These are phyloP conservation scores for Yamadazyma diospyri DNA, from an alignment of 1,139 yeast species.

Conservation along the genomic window DNA sequence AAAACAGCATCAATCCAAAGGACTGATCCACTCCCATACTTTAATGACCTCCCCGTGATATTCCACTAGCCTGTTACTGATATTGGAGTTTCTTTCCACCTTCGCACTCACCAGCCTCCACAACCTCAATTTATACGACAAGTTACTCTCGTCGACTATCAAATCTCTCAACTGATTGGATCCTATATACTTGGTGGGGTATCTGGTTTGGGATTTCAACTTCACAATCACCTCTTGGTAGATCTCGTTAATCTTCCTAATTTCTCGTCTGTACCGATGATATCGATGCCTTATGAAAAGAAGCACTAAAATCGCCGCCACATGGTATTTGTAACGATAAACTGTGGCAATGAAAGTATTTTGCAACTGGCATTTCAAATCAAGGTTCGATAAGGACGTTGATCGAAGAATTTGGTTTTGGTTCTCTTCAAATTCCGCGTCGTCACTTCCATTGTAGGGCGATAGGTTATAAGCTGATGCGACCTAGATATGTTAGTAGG, in stretches of 20 bases:
- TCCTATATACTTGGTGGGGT: slow-evolving; percentile 49
- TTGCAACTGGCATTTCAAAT: slow-evolving; percentile 57
- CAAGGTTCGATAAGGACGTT: slow-evolving; percentile 64
- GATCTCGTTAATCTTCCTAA: slow-evolving; percentile 30
- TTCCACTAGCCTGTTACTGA: slow-evolving; percentile 60
- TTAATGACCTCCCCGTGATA: slow-evolving; percentile 83
- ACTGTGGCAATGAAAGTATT: slow-evolving; percentile 52
- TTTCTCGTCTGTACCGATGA: slow-evolving; percentile 28
- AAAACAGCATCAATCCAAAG: no score
- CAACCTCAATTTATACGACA: slow-evolving; percentile 42
- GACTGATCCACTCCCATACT: slow-evolving; percentile 85
- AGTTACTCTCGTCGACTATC: slow-evolving; percentile 47
- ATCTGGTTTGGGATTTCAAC: slow-evolving; percentile 36
- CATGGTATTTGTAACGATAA: slow-evolving; percentile 34
- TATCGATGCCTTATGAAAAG: slow-evolving; percentile 29
- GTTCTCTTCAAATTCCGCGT: slow-evolving; percentile 29
- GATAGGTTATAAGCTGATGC: slow-evolving; percentile 26
- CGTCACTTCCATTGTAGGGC: slow-evolving; percentile 20
- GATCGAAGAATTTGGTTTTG: slow-evolving; percentile 61
- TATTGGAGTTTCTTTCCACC: slow-evolving; percentile 66
- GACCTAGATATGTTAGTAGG: slow-evolving; percentile 23
- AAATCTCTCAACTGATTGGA: slow-evolving; percentile 76
- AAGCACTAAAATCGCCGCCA: slow-evolving; percentile 26
- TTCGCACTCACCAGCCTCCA: slow-evolving; percentile 63
- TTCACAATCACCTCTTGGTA: slow-evolving; percentile 45